Evolutionary conservation across 768 basidiomycete species (phyloP).

Genomic region (Mycena vulgaris): DNA sequence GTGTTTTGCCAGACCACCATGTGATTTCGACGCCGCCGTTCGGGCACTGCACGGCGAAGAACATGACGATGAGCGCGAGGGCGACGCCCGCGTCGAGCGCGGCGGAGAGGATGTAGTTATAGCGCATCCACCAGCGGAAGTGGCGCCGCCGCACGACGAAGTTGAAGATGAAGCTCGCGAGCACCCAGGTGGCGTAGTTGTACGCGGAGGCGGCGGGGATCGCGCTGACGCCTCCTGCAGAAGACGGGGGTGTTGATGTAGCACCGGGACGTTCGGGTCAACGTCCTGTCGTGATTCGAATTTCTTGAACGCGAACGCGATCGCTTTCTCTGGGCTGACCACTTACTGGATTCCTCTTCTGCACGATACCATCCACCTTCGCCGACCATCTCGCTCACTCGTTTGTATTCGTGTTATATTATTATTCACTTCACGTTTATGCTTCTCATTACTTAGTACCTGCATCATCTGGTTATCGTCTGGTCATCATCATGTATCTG

Average conservation of each 20-base stretch:
- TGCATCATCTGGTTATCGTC: too few relatives aligned
- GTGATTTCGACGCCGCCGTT: slow-evolving; percentile 62
- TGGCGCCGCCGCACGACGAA: too few relatives aligned
- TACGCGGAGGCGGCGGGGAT: slow-evolving; percentile 80
- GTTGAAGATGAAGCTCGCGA: too few relatives aligned
- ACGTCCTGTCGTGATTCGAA: slow-evolving; percentile 61
- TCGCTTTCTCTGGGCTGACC: not conserved
- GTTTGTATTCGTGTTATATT: slow-evolving; percentile 22
- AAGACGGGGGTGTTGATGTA: slow-evolving; percentile 69
- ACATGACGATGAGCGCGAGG: too few relatives aligned
- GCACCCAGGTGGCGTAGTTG: slow-evolving; percentile 77
- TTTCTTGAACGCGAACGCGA: not conserved
- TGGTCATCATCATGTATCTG: not conserved
- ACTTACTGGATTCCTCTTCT: slow-evolving; percentile 12
- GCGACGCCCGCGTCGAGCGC: too few relatives aligned
- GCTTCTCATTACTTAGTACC: not conserved
- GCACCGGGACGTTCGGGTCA: slow-evolving; percentile 75
- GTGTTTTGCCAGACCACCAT: too few relatives aligned
- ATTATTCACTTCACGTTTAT: slow-evolving; percentile 19
- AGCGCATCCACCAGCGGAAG: too few relatives aligned
- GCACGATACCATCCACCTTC: slow-evolving; percentile 22
- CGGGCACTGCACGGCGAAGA: too few relatives aligned
- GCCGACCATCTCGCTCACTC: slow-evolving; percentile 7
- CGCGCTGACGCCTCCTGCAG: slow-evolving; percentile 64
- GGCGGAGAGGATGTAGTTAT: too few relatives aligned